phyloP scores from a whole-genome alignment of 106 monocot species.

The Acorus calamus region DNA sequence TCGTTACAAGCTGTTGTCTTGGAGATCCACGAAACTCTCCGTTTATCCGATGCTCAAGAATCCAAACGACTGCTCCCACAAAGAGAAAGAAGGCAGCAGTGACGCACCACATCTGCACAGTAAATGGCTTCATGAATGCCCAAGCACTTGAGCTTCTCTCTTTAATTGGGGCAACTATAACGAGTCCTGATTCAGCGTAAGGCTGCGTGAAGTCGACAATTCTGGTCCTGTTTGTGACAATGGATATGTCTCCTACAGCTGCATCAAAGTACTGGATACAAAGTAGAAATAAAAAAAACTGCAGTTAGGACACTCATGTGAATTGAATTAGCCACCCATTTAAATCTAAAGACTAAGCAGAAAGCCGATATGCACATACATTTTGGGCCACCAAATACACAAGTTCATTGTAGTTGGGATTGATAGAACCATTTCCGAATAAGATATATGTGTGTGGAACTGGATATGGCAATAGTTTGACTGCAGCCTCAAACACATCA shows the following conservation, averaged over 20 bases:
- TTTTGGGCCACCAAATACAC: slow-evolving; percentile 50
- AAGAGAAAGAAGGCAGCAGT: slow-evolving; percentile 37
- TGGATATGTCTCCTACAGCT: slow-evolving; percentile 58
- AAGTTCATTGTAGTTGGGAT: slow-evolving; percentile 55
- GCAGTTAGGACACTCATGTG: too few species aligned
- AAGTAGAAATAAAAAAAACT: background rate
- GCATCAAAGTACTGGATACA: slow-evolving; percentile 36
- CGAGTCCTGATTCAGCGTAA: slow-evolving; percentile 51
- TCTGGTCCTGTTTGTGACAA: slow-evolving; percentile 52
- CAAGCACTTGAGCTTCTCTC: slow-evolving; percentile 35
- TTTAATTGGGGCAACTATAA: slow-evolving; percentile 38
- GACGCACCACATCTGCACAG: slow-evolving; percentile 49
- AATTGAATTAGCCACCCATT: too few species aligned
- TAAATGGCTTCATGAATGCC: slow-evolving; percentile 61
- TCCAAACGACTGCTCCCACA: slow-evolving; percentile 52
- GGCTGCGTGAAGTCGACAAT: slow-evolving; percentile 65
- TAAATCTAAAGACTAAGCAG: too few species aligned
- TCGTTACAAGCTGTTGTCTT: slow-evolving; percentile 37
- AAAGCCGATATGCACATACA: slow-evolving; percentile 13
- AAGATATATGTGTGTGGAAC: slow-evolving; percentile 45
- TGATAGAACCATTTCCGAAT: slow-evolving; percentile 53
- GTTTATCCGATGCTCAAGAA: slow-evolving; percentile 50
- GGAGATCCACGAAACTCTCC: slow-evolving; percentile 40
- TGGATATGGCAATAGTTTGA: slow-evolving; percentile 62
- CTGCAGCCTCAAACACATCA: slow-evolving; percentile 70